Conservation (phyloP, 257 asterid genomes). For the Primulina huaijiensis region DNA sequence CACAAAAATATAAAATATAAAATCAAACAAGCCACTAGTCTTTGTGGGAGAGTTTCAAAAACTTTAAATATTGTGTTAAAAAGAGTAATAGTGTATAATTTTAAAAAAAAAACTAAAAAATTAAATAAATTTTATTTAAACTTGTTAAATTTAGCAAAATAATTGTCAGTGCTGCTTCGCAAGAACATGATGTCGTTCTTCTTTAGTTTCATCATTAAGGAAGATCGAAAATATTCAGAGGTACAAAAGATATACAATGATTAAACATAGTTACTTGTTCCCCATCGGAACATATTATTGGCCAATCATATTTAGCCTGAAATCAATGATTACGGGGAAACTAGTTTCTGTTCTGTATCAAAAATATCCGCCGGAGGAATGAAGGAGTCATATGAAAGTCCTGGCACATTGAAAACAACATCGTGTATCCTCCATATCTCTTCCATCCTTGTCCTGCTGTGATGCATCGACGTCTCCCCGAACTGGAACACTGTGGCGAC, state of each 20-base stretch:
- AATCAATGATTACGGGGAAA: slow-evolving; percentile 26
- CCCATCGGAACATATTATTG: not conserved
- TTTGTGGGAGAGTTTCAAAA: too few species aligned
- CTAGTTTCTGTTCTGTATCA: slow-evolving; percentile 25
- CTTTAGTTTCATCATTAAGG: not conserved
- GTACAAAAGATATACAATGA: not conserved
- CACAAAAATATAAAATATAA: too few species aligned
- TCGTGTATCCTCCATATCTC: slow-evolving; percentile 65
- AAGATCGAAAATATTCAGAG: not conserved
- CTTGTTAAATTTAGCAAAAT: too few species aligned
- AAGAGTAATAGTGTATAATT: too few species aligned
- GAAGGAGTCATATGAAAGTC: slow-evolving; percentile 57
- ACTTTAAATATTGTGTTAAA: too few species aligned
- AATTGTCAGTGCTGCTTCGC: too few species aligned
- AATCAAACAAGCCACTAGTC: too few species aligned
- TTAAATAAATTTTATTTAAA: too few species aligned
- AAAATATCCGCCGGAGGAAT: slow-evolving; percentile 69
- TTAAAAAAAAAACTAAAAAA: too few species aligned
- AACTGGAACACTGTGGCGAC: slow-evolving; percentile 76
- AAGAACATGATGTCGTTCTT: too few species aligned
- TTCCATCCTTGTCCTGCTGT: slow-evolving; percentile 68
- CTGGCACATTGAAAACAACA: slow-evolving; percentile 68
- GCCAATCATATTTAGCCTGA: not conserved
- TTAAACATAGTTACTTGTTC: not conserved
- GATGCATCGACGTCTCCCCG: slow-evolving; percentile 62